Conservation (phyloP, 2,329 filamentous ascomycete genomes). For the Pyrenophora graminea region DNA sequence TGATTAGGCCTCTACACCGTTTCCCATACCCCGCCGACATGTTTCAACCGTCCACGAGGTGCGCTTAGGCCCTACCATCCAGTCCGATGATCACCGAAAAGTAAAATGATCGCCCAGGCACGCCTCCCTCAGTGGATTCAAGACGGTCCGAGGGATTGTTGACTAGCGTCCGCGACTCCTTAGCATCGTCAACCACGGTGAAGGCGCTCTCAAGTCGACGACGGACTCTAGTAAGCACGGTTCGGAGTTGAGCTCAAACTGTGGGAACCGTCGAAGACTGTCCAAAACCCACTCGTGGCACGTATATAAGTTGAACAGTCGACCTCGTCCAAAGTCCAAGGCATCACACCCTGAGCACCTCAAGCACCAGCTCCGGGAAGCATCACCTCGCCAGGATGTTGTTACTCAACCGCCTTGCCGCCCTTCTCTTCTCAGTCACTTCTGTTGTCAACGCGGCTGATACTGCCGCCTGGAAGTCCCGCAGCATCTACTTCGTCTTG, state of each 20-base stretch:
- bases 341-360: slow-evolving; percentile 5
- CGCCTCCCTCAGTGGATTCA: slow-evolving; percentile 8
- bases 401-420: slow-evolving; percentile 17
- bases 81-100: slow-evolving; percentile 12
- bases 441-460: slow-evolving; percentile 34
- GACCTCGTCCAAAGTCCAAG: slow-evolving; percentile 1
- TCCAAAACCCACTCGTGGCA: slow-evolving; percentile 1
- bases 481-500: slow-evolving; percentile 44
- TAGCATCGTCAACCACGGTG: slow-evolving; percentile 3
- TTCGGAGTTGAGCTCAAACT: neutral
- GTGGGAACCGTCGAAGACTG: slow-evolving; percentile 1
- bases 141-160: slow-evolving; percentile 8
- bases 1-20: slow-evolving; percentile 10
- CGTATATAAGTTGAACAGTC: slow-evolving; percentile 10
- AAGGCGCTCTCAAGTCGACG: slow-evolving; percentile 2
- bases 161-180: neutral
- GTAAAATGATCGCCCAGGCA: slow-evolving; percentile 4
- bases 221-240: neutral
- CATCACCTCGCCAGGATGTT: slow-evolving; percentile 18
- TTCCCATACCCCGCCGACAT: slow-evolving; percentile 2
- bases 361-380: slow-evolving; percentile 1
- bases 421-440: slow-evolving; percentile 17
- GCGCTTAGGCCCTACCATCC: slow-evolving; percentile 4
- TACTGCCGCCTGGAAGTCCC: slow-evolving; percentile 43
- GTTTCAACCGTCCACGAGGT: slow-evolving; percentile 17